Conservation (phyloP, 208 protist genomes). For the Zelonia costaricensis region DNA sequence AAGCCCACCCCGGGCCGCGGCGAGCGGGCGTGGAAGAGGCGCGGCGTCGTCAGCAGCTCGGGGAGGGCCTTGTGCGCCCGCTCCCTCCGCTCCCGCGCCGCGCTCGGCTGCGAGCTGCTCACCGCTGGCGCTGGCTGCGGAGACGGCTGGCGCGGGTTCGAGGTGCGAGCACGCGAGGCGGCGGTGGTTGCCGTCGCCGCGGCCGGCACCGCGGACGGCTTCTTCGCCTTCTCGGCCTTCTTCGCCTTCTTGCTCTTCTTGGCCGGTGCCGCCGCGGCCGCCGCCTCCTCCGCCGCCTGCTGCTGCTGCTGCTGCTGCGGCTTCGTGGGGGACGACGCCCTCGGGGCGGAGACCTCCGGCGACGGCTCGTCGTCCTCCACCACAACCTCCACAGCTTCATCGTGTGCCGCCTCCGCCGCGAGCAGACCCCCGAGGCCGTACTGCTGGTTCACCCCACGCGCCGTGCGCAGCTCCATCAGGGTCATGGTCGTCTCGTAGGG, state of each 20-base stretch:
- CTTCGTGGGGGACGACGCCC: not conserved
- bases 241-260: slow-evolving; percentile 6
- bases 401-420: not conserved
- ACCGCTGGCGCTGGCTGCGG: not conserved
- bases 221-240: slow-evolving; percentile 2
- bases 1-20: slow-evolving; percentile 28
- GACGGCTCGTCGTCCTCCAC: not conserved
- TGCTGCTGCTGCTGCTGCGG: not conserved
- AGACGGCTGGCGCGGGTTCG: not conserved
- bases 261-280: not conserved
- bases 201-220: not conserved
- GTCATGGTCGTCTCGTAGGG: slow-evolving; percentile 29
- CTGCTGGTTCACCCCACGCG: not conserved
- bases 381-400: not conserved
- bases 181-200: not conserved
- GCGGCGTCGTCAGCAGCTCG: slow-evolving; percentile 30
- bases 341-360: too few relatives aligned
- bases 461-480: slow-evolving; percentile 25
- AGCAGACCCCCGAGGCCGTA: slow-evolving; percentile 2
- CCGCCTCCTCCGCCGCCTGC: not conserved
- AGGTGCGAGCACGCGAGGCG: not conserved
- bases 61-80: slow-evolving; percentile 17
- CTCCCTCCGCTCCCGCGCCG: not conserved
- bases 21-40: slow-evolving; percentile 32
- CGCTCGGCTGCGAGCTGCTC: slow-evolving; percentile 7